These are phyloP conservation scores for Hippophae tibetana DNA, from an alignment of 306 rosid species.

Conservation along the genomic window DNA sequence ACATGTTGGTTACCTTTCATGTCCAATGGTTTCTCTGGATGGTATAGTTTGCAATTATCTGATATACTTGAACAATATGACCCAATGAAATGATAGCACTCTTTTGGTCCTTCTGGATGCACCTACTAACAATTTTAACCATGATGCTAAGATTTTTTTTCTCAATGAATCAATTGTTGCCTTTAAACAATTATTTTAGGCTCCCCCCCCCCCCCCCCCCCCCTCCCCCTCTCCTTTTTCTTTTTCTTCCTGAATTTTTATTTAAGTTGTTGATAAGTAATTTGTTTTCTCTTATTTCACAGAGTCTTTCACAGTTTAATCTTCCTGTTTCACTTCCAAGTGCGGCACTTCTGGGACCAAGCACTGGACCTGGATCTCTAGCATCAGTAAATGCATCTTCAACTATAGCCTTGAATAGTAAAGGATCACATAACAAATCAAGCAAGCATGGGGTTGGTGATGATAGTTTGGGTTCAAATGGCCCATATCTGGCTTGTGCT, in stretches of 20 bases:
- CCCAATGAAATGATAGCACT: no score
- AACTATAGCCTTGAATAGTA: slow-evolving; percentile 46
- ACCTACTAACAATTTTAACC: no score
- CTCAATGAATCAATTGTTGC: no score
- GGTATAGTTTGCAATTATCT: no score
- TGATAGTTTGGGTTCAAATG: slow-evolving; percentile 54
- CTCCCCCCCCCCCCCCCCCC: no score
- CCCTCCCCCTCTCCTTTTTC: neutral
- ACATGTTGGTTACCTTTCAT: no score
- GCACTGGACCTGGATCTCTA: slow-evolving; percentile 67
- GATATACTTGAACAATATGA: no score
- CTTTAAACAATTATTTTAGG: no score
- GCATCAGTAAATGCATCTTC: slow-evolving; percentile 56
- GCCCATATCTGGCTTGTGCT: slow-evolving; percentile 56
- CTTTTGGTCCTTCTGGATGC: no score
- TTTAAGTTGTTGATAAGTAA: slow-evolving; percentile 12
- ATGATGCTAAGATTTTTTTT: no score
- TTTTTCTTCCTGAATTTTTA: neutral
- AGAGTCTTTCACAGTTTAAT: slow-evolving; percentile 93
- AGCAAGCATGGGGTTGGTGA: slow-evolving; percentile 51
- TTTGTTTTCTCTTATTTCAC: slow-evolving; percentile 31
- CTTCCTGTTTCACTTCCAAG: slow-evolving; percentile 91
- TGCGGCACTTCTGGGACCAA: slow-evolving; percentile 60
- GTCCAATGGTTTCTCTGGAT: no score
- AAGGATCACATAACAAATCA: slow-evolving; percentile 50